These are phyloP conservation scores for Aureobasidium uvarum DNA, from an alignment of 2,329 filamentous ascomycete genomes.

Conservation along the genomic window DNA sequence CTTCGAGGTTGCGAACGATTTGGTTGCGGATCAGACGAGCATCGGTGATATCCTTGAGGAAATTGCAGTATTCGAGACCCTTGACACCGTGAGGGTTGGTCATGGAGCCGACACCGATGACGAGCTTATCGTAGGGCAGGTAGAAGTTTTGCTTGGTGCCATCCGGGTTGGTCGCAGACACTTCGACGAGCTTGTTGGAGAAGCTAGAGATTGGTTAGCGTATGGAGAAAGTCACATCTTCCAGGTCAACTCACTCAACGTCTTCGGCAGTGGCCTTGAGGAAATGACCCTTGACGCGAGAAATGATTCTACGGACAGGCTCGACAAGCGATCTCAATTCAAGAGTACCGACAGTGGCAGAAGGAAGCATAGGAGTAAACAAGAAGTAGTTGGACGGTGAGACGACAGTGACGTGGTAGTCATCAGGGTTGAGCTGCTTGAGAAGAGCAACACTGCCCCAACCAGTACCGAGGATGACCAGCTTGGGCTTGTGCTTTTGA, in stretches of 20 bases:
- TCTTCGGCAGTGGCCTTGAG: slow-evolving; percentile 82
- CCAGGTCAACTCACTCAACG: slow-evolving; percentile 55
- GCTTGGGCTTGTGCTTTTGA: slow-evolving; percentile 82
- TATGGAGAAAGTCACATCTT: too few species aligned
- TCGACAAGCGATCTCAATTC: slow-evolving; percentile 90
- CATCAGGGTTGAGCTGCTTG: slow-evolving; percentile 83
- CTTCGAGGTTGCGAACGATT: slow-evolving; percentile 84
- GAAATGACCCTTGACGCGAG: slow-evolving; percentile 79
- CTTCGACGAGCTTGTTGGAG: slow-evolving; percentile 83
- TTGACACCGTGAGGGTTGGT: slow-evolving; percentile 96
- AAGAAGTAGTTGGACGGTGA: slow-evolving; percentile 96
- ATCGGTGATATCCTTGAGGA: slow-evolving; percentile 93
- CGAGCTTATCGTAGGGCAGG: slow-evolving; percentile 93
- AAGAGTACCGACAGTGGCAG: slow-evolving; percentile 91
- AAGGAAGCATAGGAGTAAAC: slow-evolving; percentile 97
- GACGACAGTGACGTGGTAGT: slow-evolving; percentile 94
- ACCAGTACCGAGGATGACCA: slow-evolving; percentile 90
- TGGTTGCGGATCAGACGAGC: slow-evolving; percentile 85
- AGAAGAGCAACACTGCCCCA: slow-evolving; percentile 93
- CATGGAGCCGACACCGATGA: slow-evolving; percentile 85
- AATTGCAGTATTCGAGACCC: slow-evolving; percentile 88
- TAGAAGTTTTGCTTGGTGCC: slow-evolving; percentile 84
- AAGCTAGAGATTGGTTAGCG: slow-evolving; percentile 49
- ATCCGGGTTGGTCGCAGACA: slow-evolving; percentile 67
- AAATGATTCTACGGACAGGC: slow-evolving; percentile 81